These are phyloP conservation scores for Ascochyta lentis DNA, from an alignment of 2,329 filamentous ascomycete species.

Conservation along the genomic window DNA sequence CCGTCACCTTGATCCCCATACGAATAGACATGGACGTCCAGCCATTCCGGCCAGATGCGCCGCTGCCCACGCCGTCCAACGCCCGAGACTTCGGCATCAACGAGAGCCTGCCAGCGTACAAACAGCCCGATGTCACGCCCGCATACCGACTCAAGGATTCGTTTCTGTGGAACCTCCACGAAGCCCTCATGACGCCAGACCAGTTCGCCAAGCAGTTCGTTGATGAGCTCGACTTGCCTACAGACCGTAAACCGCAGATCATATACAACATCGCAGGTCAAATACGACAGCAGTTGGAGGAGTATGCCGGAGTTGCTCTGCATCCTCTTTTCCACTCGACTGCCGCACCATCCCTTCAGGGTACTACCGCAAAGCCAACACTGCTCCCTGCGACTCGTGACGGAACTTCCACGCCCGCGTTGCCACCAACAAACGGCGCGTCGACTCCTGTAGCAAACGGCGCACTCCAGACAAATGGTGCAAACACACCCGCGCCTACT, in stretches of 20 bases:
- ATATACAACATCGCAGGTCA: constrained; percentile 87
- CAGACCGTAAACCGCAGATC: constrained; percentile 66
- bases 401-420: constrained; percentile 56
- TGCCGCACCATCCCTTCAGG: constrained; percentile 38
- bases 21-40: constrained; percentile 94
- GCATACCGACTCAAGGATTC: constrained; percentile 90
- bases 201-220: constrained; percentile 92
- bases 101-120: constrained; percentile 78
- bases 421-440: constrained; percentile 58
- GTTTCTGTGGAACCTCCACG: constrained; percentile 98
- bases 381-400: constrained; percentile 57
- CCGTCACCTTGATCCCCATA: constrained; percentile 91
- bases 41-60: constrained; percentile 71
- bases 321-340: constrained; percentile 86
- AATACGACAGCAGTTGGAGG: constrained; percentile 92
- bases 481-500: constrained; percentile 56
- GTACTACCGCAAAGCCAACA: constrained; percentile 38
- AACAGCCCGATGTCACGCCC: constrained; percentile 77
- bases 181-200: constrained; percentile 91
- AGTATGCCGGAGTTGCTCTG: constrained; percentile 92
- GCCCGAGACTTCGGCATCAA: constrained; percentile 67
- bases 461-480: constrained; percentile 49
- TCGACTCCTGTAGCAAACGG: constrained; percentile 63
- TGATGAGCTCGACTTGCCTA: constrained; percentile 90
- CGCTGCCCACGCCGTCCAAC: constrained; percentile 69